These are phyloP conservation scores for Trifolium repens DNA, from an alignment of 306 rosid genomes.

Conservation along the genomic window DNA sequence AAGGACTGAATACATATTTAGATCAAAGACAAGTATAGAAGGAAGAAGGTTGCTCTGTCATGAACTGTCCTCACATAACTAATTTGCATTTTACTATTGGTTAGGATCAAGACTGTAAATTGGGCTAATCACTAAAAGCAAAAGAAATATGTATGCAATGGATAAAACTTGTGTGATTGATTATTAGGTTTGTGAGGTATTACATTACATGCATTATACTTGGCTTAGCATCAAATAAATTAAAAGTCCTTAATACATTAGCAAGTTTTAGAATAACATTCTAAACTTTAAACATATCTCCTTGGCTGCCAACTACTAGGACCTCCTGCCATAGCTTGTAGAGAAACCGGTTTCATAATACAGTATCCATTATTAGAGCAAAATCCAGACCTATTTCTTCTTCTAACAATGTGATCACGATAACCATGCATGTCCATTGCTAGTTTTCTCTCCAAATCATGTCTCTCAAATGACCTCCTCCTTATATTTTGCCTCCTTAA, in stretches of 20 bases:
- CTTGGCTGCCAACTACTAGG: conserved; percentile 33
- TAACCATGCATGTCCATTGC: conserved; percentile 59
- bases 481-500: conserved; percentile 49
- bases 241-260: background rate
- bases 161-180: conserved; percentile 31
- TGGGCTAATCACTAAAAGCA: background rate
- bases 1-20: too few relatives aligned
- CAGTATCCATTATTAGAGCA: conserved; percentile 52
- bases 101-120: background rate
- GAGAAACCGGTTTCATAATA: conserved; percentile 55
- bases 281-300: conserved; percentile 43
- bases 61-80: background rate
- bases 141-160: background rate
- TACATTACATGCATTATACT: conserved; percentile 27
- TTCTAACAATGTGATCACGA: conserved; percentile 36
- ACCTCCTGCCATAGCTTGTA: conserved; percentile 42
- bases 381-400: conserved; percentile 42
- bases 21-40: too few relatives aligned
- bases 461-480: conserved; percentile 62
- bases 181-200: conserved; percentile 37
- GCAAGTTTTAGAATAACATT: background rate
- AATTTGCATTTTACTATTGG: background rate
- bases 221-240: conserved; percentile 24
- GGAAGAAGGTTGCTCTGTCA: background rate
- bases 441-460: conserved; percentile 54